Evolutionary conservation across 2,329 filamentous ascomycete species (phyloP), one percentile per base, ranked within the genome.

Genomic region (Aspergillus intermedius): DNA sequence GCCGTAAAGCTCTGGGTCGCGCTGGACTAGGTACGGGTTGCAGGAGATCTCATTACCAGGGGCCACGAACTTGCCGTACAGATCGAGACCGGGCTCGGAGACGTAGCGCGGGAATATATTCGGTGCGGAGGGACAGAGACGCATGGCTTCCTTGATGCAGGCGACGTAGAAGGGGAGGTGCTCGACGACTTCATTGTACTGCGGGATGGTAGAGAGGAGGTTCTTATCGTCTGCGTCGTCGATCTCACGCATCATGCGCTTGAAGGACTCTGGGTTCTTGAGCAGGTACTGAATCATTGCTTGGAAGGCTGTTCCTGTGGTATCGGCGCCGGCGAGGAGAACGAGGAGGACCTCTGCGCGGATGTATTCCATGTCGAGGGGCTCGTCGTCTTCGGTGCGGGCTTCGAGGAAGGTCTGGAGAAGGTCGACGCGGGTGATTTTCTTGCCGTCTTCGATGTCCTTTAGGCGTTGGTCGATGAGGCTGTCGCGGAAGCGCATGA

Each of bases 401-500:
- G 72, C 71, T 19, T 76, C 73, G 22, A 69, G 55, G 44, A 69
- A 66, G 58, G 74, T 79, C 55, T 82, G 78, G 4, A 83, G 66
- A 0, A 82, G 65, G 55, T 82, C 79, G 19, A 75, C 64, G 4
- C 75, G 70, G 1, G 68, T 70, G 5, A 63, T 57, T 0, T 69
- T 65, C 8, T 73, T 76, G 1, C 74, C 76, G 4, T 65, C 59
- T 44, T 74, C 66, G 17, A 80, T 68, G 45, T 79, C 75, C 22
- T 69, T 60, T 21, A 74, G 62, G 0, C 79, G 71, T 52, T 79
- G 63, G 19, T 64, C 58, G 48, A 82, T 73, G 2, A 82, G 68
- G 22, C 70, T 69, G 54, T 82, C 79, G 3, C 78, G 75, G 60
- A 81, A 81, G 7, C 76, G 69, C 77, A 82, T 81, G 48, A 81